Evolutionary conservation across 768 basidiomycete species (phyloP), one percentile per base, ranked within the genome.

Genomic region (Phlebiopsis flavidoalba): DNA sequence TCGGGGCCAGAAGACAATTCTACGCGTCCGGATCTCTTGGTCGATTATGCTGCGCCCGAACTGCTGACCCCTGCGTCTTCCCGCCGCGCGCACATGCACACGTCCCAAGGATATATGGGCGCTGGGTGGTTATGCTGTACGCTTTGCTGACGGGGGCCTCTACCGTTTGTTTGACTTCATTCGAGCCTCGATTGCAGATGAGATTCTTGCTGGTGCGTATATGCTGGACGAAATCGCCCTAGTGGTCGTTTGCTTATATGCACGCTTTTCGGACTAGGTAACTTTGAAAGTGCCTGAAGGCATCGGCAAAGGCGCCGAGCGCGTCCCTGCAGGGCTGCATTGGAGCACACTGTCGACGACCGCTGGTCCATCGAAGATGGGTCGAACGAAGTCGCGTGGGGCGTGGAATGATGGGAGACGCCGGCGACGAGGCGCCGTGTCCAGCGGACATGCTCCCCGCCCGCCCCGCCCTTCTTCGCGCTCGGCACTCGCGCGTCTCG

Each of bases 81-180:
- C 6, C 72, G 70, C 48, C 65, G 56, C 48, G 80, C 83, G 0
- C 75, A 84, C 65, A 88, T 82, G 0, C 75, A 84, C 65, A 88
- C 94, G 1, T 85, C 91, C 0, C 92, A 95, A n/a, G 69, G 97
- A 99, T 64, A 87, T 98, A 31, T 99, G 97, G 97, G 95, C 97
- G 0, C 76, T 98, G 2, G 97, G 97, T 0, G n/a, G 86, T 95
- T 58, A 81, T 97, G 63, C 84, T 99, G 1, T 92, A 94, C 69
- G 86, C 0, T 98, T 98, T 71, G 48, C 24, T 26, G 26, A 31
- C 26, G 26, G 26, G 26, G 26, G 26, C 26, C 26, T 31, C 26
- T 31, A 31, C 26, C 26, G 26, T 31, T 31, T 31, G 75, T 70
- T n/a, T 36, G 96, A 99, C 72, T n/a, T 76, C 88, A 0, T 99